Evolutionary conservation across 176 grass and related monocot genomes (phyloP).

Genomic region (Juncus inflexus): DNA sequence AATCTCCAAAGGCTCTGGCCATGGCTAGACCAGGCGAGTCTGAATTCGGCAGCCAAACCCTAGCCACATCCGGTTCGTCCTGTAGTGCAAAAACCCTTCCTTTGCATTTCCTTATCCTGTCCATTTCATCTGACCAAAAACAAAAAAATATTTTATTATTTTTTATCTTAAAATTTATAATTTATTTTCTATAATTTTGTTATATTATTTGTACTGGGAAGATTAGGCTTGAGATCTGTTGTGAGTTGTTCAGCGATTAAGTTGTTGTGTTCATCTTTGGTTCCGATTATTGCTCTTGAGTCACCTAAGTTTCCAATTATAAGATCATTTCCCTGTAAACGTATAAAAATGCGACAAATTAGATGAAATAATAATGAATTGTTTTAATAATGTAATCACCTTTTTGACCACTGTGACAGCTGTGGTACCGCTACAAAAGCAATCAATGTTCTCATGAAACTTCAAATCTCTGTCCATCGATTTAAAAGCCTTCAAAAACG

Average conservation of each 20-base stretch:
- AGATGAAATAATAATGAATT: no score
- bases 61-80: slow-evolving; percentile 96
- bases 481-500: slow-evolving; percentile 89
- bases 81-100: slow-evolving; percentile 96
- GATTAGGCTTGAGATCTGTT: slow-evolving; percentile 96
- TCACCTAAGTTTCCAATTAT: slow-evolving; percentile 96
- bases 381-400: slow-evolving; percentile 40
- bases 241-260: slow-evolving; percentile 91
- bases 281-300: slow-evolving; percentile 94
- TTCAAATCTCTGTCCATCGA: slow-evolving; percentile 95
- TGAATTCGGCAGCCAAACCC: slow-evolving; percentile 94
- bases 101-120: slow-evolving; percentile 85
- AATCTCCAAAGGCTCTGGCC: slow-evolving; percentile 98
- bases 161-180: no score
- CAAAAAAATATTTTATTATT: no score
- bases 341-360: background rate
- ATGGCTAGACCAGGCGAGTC: slow-evolving; percentile 96
- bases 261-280: slow-evolving; percentile 72
- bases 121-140: slow-evolving; percentile 57
- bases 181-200: background rate
- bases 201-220: slow-evolving; percentile 60
- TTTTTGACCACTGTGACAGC: slow-evolving; percentile 93
- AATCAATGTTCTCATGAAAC: slow-evolving; percentile 76
- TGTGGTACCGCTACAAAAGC: slow-evolving; percentile 94
- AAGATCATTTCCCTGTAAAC: slow-evolving; percentile 80